Evolutionary conservation across 2,329 filamentous ascomycete genomes (phyloP).

Genomic region (Aureobasidium sp.): DNA sequence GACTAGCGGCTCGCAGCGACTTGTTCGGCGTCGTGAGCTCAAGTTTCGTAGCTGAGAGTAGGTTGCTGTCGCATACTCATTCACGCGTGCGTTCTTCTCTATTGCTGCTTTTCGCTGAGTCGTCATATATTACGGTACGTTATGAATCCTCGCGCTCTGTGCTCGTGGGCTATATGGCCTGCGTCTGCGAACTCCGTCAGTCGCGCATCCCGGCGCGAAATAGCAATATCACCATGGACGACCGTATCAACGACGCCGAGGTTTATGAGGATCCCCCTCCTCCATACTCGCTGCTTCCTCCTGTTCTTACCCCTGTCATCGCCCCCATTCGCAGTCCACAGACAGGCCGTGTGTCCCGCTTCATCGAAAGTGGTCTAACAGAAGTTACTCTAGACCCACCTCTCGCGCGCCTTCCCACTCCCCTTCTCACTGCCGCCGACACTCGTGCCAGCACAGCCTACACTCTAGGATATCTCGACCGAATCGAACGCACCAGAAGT

Average conservation of each 20-base stretch:
- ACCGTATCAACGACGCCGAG: background rate
- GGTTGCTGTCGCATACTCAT: background rate
- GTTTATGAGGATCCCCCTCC: background rate
- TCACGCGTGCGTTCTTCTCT: background rate
- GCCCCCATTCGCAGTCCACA: background rate
- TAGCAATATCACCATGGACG: background rate
- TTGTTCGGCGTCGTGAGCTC: slow-evolving; percentile 1
- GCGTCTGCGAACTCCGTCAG: background rate
- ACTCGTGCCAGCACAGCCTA: background rate
- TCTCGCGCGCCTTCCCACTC: background rate
- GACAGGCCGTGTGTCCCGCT: background rate
- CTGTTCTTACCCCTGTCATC: background rate
- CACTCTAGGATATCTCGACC: background rate
- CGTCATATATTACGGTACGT: background rate
- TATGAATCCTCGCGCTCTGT: background rate
- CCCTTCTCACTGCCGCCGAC: background rate
- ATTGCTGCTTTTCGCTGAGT: background rate
- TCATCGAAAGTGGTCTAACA: background rate
- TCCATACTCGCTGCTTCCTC: background rate
- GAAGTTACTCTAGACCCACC: background rate
- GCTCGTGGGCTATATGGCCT: background rate
- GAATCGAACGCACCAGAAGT: no score
- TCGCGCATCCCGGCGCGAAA: background rate
- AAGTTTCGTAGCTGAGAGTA: background rate
- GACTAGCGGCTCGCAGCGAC: background rate